A percentile compares a stretch with the other conserved stretches of the same genome.
Conservation (phyloP, 176 grass and related monocot species). For the Themeda triandra region DNA sequence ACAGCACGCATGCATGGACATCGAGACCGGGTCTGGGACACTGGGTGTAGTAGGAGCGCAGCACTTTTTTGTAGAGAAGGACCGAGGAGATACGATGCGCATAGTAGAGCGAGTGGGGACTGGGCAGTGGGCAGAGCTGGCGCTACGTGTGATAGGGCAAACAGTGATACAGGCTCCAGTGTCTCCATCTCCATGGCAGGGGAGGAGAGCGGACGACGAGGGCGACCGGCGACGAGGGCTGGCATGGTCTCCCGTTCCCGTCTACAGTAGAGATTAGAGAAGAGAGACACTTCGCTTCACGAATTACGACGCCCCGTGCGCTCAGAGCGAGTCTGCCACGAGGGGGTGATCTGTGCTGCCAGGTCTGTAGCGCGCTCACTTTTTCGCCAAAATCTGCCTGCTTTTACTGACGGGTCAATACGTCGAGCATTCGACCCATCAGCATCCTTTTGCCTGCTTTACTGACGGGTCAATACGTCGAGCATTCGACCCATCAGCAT, state of each 20-base stretch:
- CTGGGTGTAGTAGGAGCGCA: background rate
- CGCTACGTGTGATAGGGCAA: slow-evolving; percentile 3
- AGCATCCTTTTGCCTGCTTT: background rate
- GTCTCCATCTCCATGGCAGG: slow-evolving; percentile 11
- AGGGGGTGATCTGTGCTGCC: background rate
- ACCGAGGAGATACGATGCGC: background rate
- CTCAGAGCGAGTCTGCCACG: background rate
- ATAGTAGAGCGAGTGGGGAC: background rate
- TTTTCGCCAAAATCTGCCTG: background rate
- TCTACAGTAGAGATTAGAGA: background rate
- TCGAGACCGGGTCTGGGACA: slow-evolving; percentile 5
- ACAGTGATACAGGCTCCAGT: slow-evolving; percentile 27
- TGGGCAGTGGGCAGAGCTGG: background rate
- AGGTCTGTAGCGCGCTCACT: background rate
- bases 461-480: background rate
- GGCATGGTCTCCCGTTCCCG: background rate
- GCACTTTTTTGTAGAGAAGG: background rate
- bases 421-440: background rate
- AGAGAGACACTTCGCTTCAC: background rate
- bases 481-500: background rate
- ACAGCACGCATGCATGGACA: background rate
- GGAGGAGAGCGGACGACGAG: background rate
- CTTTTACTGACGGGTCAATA: background rate
- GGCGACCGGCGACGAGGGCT: too few relatives aligned
- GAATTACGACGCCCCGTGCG: background rate